Evolutionary conservation across 1,139 yeast species (phyloP), one percentile per base, ranked within the genome.

Genomic region (Pichia sp.): DNA sequence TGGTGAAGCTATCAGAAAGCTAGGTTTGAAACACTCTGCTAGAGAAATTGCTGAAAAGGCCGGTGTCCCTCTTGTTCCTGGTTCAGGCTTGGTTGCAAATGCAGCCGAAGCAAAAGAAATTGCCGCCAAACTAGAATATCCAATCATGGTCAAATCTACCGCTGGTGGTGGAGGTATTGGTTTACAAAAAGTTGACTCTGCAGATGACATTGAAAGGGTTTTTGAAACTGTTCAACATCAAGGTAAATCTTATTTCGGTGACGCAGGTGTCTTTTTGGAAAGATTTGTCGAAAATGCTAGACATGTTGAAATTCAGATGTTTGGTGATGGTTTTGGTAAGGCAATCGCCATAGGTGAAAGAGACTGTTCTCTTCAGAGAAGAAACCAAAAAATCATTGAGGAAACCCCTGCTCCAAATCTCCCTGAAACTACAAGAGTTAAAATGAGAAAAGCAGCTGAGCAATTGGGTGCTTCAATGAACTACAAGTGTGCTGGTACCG

Each of bases 91-190:
- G 58, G 82, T 93, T 41, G 74, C 78, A 3, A 73, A 80, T 55
- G 76, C 89, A 7, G 76, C 76, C 21, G 96, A 87, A 62, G 98
- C 98, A 3, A 74, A 75, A 54, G 76, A 73, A 55, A 79, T 85
- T 58, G 98, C 97, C n/a, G 83, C 79, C 22, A 73, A 80, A 60
- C 75, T 93, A 52, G 89, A 83, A 57, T 93, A 88, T 64, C 98
- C 99, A 25, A 80, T 93, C 44, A 93, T 93, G 98, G 87, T 93
- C 50, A 93, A 93, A 71, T 87, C 96, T 21, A 91, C 98, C 56
- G 98, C 98, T 36, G 99, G 99, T 68, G 99, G 99, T 63, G 99
- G 99, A 69, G 99, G 99, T 70, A 93, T 91, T 64, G 99, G 99
- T 58, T 75, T 93, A 62, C 97, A 90, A 68, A 86, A 90, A 67